A percentile compares a stretch with the other conserved stretches of the same genome.
phyloP scores from a whole-genome alignment of 202 grass and related monocot species.

The Elaeis oleifera region DNA sequence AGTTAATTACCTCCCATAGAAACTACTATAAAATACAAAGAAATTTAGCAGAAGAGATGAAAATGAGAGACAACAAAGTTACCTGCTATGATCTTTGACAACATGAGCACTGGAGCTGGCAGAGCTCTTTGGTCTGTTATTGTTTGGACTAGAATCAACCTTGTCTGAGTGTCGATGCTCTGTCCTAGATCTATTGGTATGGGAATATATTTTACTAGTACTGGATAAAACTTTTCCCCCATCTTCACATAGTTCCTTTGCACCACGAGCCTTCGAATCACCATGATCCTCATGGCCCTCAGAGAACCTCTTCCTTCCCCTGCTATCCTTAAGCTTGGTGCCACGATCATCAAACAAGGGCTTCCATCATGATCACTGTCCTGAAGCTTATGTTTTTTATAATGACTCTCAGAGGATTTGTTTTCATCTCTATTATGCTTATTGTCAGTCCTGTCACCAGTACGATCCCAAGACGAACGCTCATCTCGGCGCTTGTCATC shows the following conservation, averaged over 20 bases:
- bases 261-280: conserved; percentile 39
- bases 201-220: conserved; percentile 40
- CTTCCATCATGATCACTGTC: conserved; percentile 43
- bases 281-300: conserved; percentile 57
- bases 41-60: conserved; percentile 5
- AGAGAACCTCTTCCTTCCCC: conserved; percentile 49
- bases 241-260: conserved; percentile 43
- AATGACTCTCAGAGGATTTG: conserved; percentile 48
- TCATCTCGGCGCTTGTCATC: conserved; percentile 58
- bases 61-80: conserved; percentile 20
- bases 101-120: conserved; percentile 46
- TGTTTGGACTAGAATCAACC: conserved; percentile 68
- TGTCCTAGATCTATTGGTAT: conserved; percentile 51
- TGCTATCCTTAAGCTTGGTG: conserved; percentile 56
- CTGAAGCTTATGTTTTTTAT: conserved; percentile 51
- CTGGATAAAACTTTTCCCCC: conserved; percentile 45
- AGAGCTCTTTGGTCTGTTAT: conserved; percentile 55
- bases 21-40: conserved; percentile 7
- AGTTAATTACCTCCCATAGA: not conserved
- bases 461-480: conserved; percentile 25
- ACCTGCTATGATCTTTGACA: conserved; percentile 85
- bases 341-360: conserved; percentile 31
- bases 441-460: conserved; percentile 49
- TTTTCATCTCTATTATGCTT: conserved; percentile 63
- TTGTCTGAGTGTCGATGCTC: conserved; percentile 47